Evolutionary conservation across 2,329 filamentous ascomycete species (phyloP), one percentile per base, ranked within the genome.

Genomic region (Oidium heveae): DNA sequence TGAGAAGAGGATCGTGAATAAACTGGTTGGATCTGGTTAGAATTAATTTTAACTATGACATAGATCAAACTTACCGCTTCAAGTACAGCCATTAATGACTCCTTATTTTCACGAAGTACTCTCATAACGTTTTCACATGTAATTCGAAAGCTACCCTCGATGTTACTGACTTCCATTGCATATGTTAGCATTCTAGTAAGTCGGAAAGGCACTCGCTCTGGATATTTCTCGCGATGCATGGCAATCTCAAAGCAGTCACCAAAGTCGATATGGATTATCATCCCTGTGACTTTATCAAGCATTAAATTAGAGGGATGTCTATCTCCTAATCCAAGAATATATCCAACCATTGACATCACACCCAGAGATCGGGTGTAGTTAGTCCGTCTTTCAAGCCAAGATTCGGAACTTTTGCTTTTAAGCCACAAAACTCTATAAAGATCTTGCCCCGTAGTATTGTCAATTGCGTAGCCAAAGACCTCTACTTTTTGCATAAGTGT

Each of bases 331-430:
- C 91, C 93, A 22, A 99, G 79, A 59, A 99, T 96, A 68, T 99
- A 99, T 59, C 91, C 91, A n/a, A 96, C 91, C 87, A 99, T 98
- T n/a, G 87, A 95, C 91, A 98, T 99, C 63, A 98, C 91, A 61
- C 86, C 91, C 1, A 98, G 74, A 1, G 89, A 96, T 56, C 91
- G 83, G 18, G 91, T 98, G 70, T 98, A 99, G 66, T 94, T 98
- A n/a, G 93, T 98, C 54, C 91, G 83, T 46, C 91, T 78, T 68
- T 96, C 91, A 36, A 99, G 79, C 91, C 91, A 99, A 1, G 89
- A 84, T 68, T 99, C 91, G 0, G 89, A 95, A 58, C 85, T 94
- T 73, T 95, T 95, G 65, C 86, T 94, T 77, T 98, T 98, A 61
- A 99, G 75, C 91, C 93, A 99, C 37, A 99, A 72, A 1, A 99